Conservation (phyloP, 495 filamentous ascomycete species). For the Trichoderma reesei region DNA sequence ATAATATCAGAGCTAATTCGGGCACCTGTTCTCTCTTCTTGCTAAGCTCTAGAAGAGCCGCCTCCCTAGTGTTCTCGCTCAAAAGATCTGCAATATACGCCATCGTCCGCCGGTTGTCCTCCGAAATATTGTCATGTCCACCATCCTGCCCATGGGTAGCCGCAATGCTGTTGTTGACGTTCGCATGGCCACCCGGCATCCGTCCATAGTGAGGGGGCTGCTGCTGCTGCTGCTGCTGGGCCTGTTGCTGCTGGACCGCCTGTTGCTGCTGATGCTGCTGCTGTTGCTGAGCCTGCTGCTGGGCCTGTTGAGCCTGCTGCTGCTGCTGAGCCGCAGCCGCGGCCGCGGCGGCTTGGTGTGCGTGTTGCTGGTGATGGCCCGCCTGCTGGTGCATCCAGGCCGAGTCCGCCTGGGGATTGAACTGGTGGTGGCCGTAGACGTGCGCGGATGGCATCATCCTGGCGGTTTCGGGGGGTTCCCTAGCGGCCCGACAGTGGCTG, state of each 20-base stretch:
- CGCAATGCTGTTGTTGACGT: conserved; percentile 19
- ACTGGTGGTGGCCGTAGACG: conserved; percentile 62
- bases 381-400: conserved; percentile 67
- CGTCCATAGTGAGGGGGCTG: conserved; percentile 54
- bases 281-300: conserved; percentile 17
- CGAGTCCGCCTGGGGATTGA: conserved; percentile 59
- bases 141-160: conserved; percentile 50
- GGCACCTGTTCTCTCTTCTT: conserved; percentile 99
- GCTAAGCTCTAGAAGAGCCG: conserved; percentile 88
- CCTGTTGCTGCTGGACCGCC: conserved; percentile 12
- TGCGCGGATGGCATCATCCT: conserved; percentile 35
- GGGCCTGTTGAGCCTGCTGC: conserved; percentile 6
- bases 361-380: conserved; percentile 51
- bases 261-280: conserved; percentile 15
- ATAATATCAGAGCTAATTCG: conserved; percentile 90
- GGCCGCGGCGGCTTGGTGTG: conserved; percentile 53
- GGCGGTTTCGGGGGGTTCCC: conserved; percentile 7
- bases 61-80: conserved; percentile 76
- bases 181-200: conserved; percentile 54
- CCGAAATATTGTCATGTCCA: conserved; percentile 48
- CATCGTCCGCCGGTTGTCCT: conserved; percentile 87
- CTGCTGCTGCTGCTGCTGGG: conserved; percentile 12
- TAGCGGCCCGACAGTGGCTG: background rate
- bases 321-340: conserved; percentile 57
- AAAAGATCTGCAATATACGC: conserved; percentile 89